Conservation (phyloP, 2,329 filamentous ascomycete genomes). For the Arachnopeziza araneosa region DNA sequence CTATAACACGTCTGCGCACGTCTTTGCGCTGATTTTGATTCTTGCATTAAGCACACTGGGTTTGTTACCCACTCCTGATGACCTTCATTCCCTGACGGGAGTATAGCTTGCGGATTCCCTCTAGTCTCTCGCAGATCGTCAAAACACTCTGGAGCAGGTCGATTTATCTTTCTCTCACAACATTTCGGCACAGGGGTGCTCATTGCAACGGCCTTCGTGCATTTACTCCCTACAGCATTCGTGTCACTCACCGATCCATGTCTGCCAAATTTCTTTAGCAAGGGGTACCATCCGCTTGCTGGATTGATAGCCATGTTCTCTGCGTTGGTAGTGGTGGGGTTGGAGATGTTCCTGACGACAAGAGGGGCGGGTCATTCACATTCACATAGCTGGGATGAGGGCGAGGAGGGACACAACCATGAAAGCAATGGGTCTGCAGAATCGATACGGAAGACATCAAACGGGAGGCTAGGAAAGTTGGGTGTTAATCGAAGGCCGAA, state of each 20-base stretch:
- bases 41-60: conserved; percentile 48
- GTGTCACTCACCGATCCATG: conserved; percentile 55
- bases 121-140: conserved; percentile 29
- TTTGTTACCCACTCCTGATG: conserved; percentile 14
- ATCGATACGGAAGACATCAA: conserved; percentile 20
- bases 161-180: conserved; percentile 49
- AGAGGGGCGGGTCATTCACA: conserved; percentile 57
- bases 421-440: conserved; percentile 21
- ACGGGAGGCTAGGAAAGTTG: conserved; percentile 24
- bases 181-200: conserved; percentile 80
- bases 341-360: conserved; percentile 86
- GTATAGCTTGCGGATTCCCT: conserved; percentile 31
- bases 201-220: conserved; percentile 80
- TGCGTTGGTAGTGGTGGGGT: conserved; percentile 73
- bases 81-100: conserved; percentile 2
- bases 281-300: conserved; percentile 72
- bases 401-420: conserved; percentile 41
- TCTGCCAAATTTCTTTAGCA: conserved; percentile 72
- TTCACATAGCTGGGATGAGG: conserved; percentile 40
- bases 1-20: conserved; percentile 52
- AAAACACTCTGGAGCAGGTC: conserved; percentile 20
- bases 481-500: conserved; percentile 37
- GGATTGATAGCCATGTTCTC: conserved; percentile 78
- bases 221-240: conserved; percentile 59
- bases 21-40: conserved; percentile 52